phyloP scores from a whole-genome alignment of 176 grass and related monocot genomes.

The Panicum miliaceum region DNA sequence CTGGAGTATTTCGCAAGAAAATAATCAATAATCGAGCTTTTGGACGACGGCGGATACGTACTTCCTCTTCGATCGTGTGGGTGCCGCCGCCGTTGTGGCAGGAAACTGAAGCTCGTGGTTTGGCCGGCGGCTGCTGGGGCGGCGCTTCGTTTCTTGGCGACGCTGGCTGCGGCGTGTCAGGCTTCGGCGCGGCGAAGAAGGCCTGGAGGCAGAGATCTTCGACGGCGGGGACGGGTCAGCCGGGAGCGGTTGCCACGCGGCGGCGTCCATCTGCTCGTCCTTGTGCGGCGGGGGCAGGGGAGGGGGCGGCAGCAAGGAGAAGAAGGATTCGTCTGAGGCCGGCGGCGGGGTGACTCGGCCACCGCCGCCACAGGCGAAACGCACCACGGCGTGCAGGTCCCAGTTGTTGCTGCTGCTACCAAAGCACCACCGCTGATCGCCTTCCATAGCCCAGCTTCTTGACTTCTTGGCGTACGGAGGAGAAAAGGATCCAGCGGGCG shows the following conservation, averaged over 20 bases:
- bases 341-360: neutral
- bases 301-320: conserved; percentile 28
- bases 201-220: conserved; percentile 55
- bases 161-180: conserved; percentile 2
- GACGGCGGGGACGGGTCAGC: neutral
- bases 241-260: conserved; percentile 5
- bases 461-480: neutral
- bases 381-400: conserved; percentile 77
- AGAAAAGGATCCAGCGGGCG: conserved; percentile 31
- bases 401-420: conserved; percentile 61
- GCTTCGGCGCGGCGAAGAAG: conserved; percentile 35
- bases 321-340: conserved; percentile 17
- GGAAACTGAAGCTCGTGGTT: neutral
- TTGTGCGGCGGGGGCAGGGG: neutral
- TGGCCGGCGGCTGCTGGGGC: neutral
- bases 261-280: neutral
- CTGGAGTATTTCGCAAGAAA: too few species aligned
- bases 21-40: too few species aligned
- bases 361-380: conserved; percentile 36
- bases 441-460: conserved; percentile 16
- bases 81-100: neutral
- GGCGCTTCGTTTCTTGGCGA: neutral
- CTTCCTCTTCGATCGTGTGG: conserved; percentile 65
- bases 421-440: conserved; percentile 21
- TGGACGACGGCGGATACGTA: conserved; percentile 19